A percentile compares a stretch with the other conserved stretches of the same genome.
phyloP scores from a whole-genome alignment of 768 basidiomycete genomes.

The Lentinula boryana region DNA sequence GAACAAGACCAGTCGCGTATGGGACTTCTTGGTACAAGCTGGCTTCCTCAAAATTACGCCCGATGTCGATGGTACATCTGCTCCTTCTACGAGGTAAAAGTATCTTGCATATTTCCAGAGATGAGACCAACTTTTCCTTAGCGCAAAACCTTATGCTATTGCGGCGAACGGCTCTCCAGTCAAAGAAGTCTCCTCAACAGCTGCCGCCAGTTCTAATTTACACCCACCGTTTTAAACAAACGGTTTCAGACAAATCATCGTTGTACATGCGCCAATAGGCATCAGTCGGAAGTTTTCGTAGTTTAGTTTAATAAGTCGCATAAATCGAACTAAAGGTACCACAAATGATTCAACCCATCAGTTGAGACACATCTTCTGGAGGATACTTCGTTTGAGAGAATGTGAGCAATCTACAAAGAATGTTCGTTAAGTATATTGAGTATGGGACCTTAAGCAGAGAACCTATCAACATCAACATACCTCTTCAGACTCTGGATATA shows the following conservation, averaged over 20 bases:
- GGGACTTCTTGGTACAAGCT: conserved; percentile 87
- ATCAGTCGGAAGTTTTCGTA: not conserved
- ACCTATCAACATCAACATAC: conserved; percentile 35
- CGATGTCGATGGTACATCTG: conserved; percentile 27
- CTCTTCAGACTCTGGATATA: conserved; percentile 97
- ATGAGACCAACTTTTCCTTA: not conserved
- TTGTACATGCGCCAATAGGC: too few species aligned
- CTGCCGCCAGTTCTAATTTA: not conserved
- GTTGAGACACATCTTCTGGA: conserved; percentile 83
- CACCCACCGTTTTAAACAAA: not conserved
- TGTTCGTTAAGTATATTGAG: not conserved
- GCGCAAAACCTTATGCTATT: not conserved
- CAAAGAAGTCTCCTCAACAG: not conserved
- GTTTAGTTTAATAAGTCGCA: too few species aligned
- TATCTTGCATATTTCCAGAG: not conserved
- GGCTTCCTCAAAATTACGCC: conserved; percentile 72
- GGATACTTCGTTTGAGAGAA: conserved; percentile 97
- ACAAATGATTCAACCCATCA: conserved; percentile 65
- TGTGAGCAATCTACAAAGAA: conserved; percentile 66
- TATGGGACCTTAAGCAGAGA: not conserved
- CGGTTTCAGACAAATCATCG: too few species aligned
- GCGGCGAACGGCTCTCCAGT: not conserved
- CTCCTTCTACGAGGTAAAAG: conserved; percentile 16
- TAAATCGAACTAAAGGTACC: not conserved
- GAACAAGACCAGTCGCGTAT: conserved; percentile 86